Base-by-base conservation (phyloP, 2,329 filamentous ascomycete species). In the Botrytis hyacinthi region DNA sequence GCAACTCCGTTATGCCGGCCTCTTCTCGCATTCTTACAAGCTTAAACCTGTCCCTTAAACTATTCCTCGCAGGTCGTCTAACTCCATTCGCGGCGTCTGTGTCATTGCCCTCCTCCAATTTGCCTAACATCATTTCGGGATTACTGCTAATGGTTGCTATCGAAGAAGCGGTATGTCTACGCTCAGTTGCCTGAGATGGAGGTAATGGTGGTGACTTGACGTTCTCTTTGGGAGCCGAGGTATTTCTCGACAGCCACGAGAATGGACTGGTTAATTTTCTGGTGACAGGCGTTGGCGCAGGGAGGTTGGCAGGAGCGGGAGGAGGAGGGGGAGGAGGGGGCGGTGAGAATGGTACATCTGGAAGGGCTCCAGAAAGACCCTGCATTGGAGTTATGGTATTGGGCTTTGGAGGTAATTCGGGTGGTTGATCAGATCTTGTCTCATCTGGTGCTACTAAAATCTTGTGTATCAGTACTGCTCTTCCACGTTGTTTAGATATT, bases 241-340 rank as follows among this genome's bases (percentile, higher is more conserved):
- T 88, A 81, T 87, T 91, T 77, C 93, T 86, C 46, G 93, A 93
- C 57, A 97, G 87, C 91, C 93, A 95, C 57, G 93, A 89, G 79
- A 97, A 97, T n/a, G 92, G 93, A 77, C 93, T 93, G 14, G 93
- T 95, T 72, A 97, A 88, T 82, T 96, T 97, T 80, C 94, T 87
- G 74, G 87, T 77, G 20, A 80, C 76, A 48, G 76, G 76, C 35
- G 79, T 73, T 35, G 78, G 77, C 32, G 77, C 74, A 62, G 80
- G 75, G 65, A 77, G 76, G n/a, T 54, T 74, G 12, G 74, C 70
- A 29, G 73, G 44, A 32, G 73, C 37, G 14, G 74, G 42, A 69
- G 76, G 65, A 42, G 76, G 73, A 61, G 77, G 77, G 35, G 78
- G 65, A 42, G 75, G 77, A 32, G 87, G 85, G 60, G 88, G 84